Conservation (phyloP, 1,284 basidiomycete genomes). For the Sanghuangporus sanghuang region DNA sequence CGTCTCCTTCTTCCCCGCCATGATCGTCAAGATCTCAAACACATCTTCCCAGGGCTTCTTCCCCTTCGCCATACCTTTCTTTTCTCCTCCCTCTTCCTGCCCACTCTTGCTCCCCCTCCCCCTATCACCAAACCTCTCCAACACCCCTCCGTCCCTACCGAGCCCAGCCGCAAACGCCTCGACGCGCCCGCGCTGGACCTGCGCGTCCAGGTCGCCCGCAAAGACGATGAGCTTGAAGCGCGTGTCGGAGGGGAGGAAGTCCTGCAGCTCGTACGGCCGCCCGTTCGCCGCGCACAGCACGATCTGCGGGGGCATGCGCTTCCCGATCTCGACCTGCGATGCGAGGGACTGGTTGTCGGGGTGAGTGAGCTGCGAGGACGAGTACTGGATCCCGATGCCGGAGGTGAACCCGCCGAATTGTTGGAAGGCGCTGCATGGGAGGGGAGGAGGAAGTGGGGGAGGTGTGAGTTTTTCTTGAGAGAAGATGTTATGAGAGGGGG, state of each 20-base stretch:
- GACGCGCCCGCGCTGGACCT: conserved; percentile 35
- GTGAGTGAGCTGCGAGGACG: conserved; percentile 46
- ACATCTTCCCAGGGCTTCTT: conserved; percentile 23
- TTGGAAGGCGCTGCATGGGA: conserved; percentile 45
- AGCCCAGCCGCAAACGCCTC: conserved; percentile 40
- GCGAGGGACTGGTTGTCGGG: conserved; percentile 41
- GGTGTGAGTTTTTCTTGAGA: background rate
- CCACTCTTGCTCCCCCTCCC: conserved; percentile 16
- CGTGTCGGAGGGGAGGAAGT: conserved; percentile 59
- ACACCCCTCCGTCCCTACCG: conserved; percentile 32
- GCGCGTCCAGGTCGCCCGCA: conserved; percentile 44
- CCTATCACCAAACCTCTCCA: conserved; percentile 31
- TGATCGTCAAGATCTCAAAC: conserved; percentile 55
- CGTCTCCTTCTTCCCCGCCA: conserved; percentile 40
- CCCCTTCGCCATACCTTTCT: background rate
- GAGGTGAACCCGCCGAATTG: conserved; percentile 55
- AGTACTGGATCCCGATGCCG: conserved; percentile 63
- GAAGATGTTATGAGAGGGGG: background rate
- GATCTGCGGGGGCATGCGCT: conserved; percentile 54
- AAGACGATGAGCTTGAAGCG: conserved; percentile 76
- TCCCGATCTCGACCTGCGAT: conserved; percentile 45
- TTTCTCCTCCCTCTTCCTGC: background rate
- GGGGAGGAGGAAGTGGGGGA: too few species aligned
- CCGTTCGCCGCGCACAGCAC: conserved; percentile 62
- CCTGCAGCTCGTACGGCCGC: conserved; percentile 62